A percentile compares a stretch with the other conserved stretches of the same genome.
Conservation (phyloP, 345 rosid genomes). For the Salix koriyanagi region DNA sequence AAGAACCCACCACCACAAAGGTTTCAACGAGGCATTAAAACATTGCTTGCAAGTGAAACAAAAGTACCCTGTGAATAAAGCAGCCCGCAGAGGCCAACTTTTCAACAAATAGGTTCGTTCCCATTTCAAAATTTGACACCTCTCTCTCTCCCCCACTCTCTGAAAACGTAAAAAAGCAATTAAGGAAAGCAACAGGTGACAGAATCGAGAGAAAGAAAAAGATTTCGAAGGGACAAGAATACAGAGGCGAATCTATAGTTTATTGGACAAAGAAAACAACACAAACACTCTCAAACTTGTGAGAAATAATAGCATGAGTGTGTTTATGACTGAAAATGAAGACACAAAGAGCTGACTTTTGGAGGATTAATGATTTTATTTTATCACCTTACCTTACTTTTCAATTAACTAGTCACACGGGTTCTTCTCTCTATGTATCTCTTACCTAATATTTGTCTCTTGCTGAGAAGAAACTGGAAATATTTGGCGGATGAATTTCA, state of each 20-base stretch:
- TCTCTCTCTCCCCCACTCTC: neutral
- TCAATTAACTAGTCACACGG: neutral
- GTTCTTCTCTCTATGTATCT: slow-evolving; percentile 28
- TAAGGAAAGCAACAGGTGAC: neutral
- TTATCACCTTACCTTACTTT: slow-evolving; percentile 1
- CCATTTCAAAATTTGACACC: slow-evolving; percentile 21
- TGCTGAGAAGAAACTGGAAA: neutral
- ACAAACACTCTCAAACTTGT: neutral
- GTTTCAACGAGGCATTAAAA: slow-evolving; percentile 3
- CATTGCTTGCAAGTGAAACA: slow-evolving; percentile 38
- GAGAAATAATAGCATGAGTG: neutral
- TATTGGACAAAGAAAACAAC: slow-evolving; percentile 7
- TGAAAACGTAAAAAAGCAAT: neutral
- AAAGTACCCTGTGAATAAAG: slow-evolving; percentile 27
- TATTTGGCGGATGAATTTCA: neutral
- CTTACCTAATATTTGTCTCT: neutral
- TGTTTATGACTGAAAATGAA: slow-evolving; percentile 25
- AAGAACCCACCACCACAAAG: neutral
- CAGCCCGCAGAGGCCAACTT: slow-evolving; percentile 10
- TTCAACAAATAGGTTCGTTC: slow-evolving; percentile 16
- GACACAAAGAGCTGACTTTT: slow-evolving; percentile 47
- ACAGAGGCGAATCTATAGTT: slow-evolving; percentile 26
- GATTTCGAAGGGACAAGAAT: slow-evolving; percentile 20
- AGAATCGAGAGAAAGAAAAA: slow-evolving; percentile 27
- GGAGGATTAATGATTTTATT: neutral